A percentile compares a stretch with the other conserved stretches of the same genome.
phyloP scores from a whole-genome alignment of 805 yeast genomes.

The Zygosaccharomyces lentus region DNA sequence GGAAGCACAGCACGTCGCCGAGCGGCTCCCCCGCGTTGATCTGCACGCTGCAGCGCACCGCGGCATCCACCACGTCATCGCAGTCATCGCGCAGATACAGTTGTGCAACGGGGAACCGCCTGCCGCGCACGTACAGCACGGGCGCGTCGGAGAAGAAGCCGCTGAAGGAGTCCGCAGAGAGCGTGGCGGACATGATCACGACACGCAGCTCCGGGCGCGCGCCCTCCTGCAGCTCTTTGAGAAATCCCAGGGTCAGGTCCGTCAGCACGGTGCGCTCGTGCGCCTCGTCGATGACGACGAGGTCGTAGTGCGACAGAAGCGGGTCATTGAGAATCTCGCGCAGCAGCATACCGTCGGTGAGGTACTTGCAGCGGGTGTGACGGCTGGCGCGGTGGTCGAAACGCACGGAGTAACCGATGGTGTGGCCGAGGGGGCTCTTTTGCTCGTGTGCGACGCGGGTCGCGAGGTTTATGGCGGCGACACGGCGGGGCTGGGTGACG shows the following conservation, averaged over 20 bases:
- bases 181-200: slow-evolving; percentile 93
- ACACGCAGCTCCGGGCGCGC: slow-evolving; percentile 57
- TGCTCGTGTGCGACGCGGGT: slow-evolving; percentile 86
- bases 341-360: slow-evolving; percentile 96
- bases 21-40: slow-evolving; percentile 68
- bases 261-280: slow-evolving; percentile 94
- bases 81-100: slow-evolving; percentile 56
- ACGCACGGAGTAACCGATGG: slow-evolving; percentile 90
- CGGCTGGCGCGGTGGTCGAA: slow-evolving; percentile 66
- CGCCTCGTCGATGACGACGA: slow-evolving; percentile 90
- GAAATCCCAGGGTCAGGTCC: slow-evolving; percentile 82
- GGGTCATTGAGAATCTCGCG: slow-evolving; percentile 84
- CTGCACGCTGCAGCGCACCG: slow-evolving; percentile 70
- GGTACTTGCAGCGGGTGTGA: slow-evolving; percentile 69
- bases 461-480: slow-evolving; percentile 93
- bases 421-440: slow-evolving; percentile 71
- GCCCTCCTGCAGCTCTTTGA: slow-evolving; percentile 55
- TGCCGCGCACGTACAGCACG: slow-evolving; percentile 84
- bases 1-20: slow-evolving; percentile 89
- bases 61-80: slow-evolving; percentile 80
- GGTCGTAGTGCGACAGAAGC: slow-evolving; percentile 57
- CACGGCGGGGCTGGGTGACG: slow-evolving; percentile 96
- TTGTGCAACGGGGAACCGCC: slow-evolving; percentile 78
- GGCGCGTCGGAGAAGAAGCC: slow-evolving; percentile 74
- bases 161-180: slow-evolving; percentile 80